phyloP scores from a whole-genome alignment of 768 basidiomycete genomes.

The Mrakia frigida region DNA sequence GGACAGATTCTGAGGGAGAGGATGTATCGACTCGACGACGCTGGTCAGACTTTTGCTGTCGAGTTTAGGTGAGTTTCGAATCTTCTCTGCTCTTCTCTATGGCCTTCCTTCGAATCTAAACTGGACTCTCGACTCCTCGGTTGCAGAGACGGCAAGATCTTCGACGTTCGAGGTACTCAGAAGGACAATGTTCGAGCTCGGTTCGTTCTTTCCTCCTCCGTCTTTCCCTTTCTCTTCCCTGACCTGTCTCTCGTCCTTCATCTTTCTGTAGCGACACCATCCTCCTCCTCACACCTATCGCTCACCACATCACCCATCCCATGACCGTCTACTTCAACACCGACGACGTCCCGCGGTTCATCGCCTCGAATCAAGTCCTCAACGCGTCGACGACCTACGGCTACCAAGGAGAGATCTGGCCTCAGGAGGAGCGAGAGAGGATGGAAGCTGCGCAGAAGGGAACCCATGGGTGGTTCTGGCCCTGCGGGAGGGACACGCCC shows the following conservation, averaged over 20 bases:
- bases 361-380: conserved; percentile 17
- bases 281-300: conserved; percentile 16
- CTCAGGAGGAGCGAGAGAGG: conserved; percentile 9
- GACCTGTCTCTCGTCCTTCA: neutral
- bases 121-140: neutral
- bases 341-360: conserved; percentile 20
- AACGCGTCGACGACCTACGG: conserved; percentile 20
- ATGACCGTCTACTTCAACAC: conserved; percentile 27
- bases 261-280: neutral
- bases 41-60: conserved; percentile 17
- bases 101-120: neutral
- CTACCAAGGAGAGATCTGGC: conserved; percentile 9
- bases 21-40: conserved; percentile 9
- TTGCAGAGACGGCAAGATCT: conserved; percentile 18
- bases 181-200: conserved; percentile 9
- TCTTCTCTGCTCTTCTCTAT: neutral
- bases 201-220: neutral
- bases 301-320: neutral
- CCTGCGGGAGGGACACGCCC: conserved; percentile 10
- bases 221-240: neutral
- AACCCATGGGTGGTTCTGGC: conserved; percentile 17
- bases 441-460: conserved; percentile 15
- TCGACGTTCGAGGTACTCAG: neutral
- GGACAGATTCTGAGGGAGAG: conserved; percentile 17
- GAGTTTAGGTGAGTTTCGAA: conserved; percentile 16